Base-by-base conservation (phyloP, 2,329 filamentous ascomycete species). In the Sporothrix protearum region DNA sequence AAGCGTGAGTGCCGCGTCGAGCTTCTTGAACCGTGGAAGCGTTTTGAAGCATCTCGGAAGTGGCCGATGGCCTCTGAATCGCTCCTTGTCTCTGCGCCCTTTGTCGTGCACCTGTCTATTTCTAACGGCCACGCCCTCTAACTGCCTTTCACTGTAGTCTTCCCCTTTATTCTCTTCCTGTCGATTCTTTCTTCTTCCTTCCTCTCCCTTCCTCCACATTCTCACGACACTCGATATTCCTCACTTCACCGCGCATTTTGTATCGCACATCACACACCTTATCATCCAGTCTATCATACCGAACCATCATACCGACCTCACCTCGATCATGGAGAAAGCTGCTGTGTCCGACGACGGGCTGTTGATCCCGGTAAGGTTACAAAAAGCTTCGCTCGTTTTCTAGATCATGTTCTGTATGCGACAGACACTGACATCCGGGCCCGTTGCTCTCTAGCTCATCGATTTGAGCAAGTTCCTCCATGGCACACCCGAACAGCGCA, bases 381-480 rank as follows among this genome's bases (percentile, higher is more conserved):
- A 6, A 5, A n/a, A 12, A 9, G 25, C n/a, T 33, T 22, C n/a
- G 16, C 3, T n/a, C 22, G 1, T 45, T 64, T 0, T 22, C 19
- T 14, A 7, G 2, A 25, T 1, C 10, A 30, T 47, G 16, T 25
- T 28, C 22, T 16, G 22, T 28, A 19, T 14, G 9, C 39, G 7
- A 14, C 61, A 28, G 2, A 42, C 1, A n/a, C 47, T 39, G 47
- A 68, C 33, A 42, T 55, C 12, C 66, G 3, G 33, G 9, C 9
- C 14, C 2, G 1, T 3, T 30, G 7, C 22, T 28, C n/a, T 22
- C 36, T 76, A 94, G 91, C 85, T 94, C 76, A 92, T 94, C 78
- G 89, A 96, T 84, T 94, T 96, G 79, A 88, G 87, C 14, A 84
- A 84, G 57, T 96, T 94, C 80, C 87, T 92, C 30, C 80, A 85